Base-by-base conservation (phyloP, 208 protist genomes). In the Trypanosoma rangeli region DNA sequence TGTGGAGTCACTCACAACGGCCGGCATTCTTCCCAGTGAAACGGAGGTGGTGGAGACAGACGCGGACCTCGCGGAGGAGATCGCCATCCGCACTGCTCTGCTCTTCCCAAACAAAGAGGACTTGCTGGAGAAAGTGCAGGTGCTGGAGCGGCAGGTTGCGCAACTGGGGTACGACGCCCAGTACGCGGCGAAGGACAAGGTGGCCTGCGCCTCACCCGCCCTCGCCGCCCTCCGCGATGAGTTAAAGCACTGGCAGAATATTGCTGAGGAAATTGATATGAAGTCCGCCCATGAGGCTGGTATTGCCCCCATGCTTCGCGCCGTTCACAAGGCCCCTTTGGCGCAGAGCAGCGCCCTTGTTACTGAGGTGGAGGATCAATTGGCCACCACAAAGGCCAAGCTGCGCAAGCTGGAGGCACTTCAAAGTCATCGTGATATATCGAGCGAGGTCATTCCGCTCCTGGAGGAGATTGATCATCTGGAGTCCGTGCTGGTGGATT, bases 161-260 rank as follows among this genome's bases (percentile, higher is more conserved):
- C 83, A 87, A 70, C 64, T 93, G 20, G 86, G 93, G 80, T 95
- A 95, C 75, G 87, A 93, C n/a, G 77, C 78, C 50, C 83, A 91
- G 82, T 93, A 92, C 78, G 86, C 84, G 15, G 70, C 63, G 9
- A 93, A 90, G 79, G 90, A 95, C 73, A 85, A 84, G 59, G 90
- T 95, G 15, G 70, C 66, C 22, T 52, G 74, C 31, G 87, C 85
- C 48, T 92, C 85, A 7, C 79, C 85, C 10, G 90, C 90, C 16
- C 78, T 76, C 12, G 59, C 52, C 20, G 90, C 87, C n/a, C 87
- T 95, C 22, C 70, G 73, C n/a, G 77, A 79, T 50, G 90, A 95
- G 67, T 63, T 76, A 39, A 70, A 73, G 63, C 84, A 84, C 76
- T 95, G 90, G 90, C 69, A 80, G 64, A 75, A 80, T 13, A 82